phyloP scores from a whole-genome alignment of 805 yeast genomes.

The Candida ovalis region DNA sequence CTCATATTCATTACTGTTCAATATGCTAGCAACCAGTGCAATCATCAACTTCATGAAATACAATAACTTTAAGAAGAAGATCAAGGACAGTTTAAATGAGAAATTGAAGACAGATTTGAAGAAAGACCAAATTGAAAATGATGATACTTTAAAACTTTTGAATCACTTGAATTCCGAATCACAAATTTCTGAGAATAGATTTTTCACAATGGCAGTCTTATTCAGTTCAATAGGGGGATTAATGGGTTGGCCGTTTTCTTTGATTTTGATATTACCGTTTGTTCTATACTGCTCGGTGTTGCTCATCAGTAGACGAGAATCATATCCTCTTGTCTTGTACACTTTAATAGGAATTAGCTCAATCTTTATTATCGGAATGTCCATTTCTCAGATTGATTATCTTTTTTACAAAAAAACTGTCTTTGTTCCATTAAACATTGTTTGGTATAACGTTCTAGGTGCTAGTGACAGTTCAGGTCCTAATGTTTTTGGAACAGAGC shows the following conservation, averaged over 20 bases:
- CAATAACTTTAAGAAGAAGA: conserved; percentile 16
- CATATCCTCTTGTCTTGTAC: conserved; percentile 10
- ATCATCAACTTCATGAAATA: conserved; percentile 33
- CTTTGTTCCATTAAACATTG: conserved; percentile 79
- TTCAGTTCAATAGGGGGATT: conserved; percentile 66
- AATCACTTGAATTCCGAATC: conserved; percentile 16
- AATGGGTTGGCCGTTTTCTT: conserved; percentile 88
- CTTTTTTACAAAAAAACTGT: conserved; percentile 54
- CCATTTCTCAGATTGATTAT: conserved; percentile 48
- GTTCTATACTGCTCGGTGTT: conserved; percentile 33
- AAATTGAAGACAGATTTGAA: conserved; percentile 12
- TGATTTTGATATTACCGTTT: conserved; percentile 62
- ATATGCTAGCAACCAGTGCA: conserved; percentile 40
- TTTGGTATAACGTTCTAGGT: conserved; percentile 71
- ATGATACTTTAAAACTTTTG: conserved; percentile 15
- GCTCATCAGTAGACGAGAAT: conserved; percentile 6
- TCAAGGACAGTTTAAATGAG: conserved; percentile 14
- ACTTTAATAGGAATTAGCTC: conserved; percentile 16
- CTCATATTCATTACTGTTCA: conserved; percentile 61
- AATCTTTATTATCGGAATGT: conserved; percentile 13
- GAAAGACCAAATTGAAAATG: conserved; percentile 12
- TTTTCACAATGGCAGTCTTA: conserved; percentile 32
- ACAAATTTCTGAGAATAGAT: conserved; percentile 15
- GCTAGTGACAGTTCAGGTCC: conserved; percentile 77
- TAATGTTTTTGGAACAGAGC: conserved; percentile 85